Percentiles rank a stretch among this genome's conserved stretches.
Evolutionary conservation across 768 basidiomycete species (phyloP).

Genomic region (Flagelloscypha sp.): DNA sequence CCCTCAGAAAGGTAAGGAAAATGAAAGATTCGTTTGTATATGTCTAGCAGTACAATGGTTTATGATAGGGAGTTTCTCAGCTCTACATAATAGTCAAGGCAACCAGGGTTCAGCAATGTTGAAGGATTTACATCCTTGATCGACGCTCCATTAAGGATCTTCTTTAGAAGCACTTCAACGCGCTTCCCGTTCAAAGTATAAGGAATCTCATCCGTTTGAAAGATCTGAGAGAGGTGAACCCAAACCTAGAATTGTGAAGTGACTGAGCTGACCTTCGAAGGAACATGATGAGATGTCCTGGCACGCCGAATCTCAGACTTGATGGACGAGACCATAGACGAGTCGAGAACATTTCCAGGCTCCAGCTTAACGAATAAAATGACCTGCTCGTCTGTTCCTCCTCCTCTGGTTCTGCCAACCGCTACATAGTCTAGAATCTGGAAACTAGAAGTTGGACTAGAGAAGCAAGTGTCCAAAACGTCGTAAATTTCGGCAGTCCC

Average conservation of each 20-base stretch:
- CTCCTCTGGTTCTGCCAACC: slow-evolving; percentile 60
- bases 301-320: slow-evolving; percentile 51
- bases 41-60: too few species aligned
- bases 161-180: slow-evolving; percentile 73
- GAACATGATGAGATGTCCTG: slow-evolving; percentile 70
- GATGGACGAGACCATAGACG: slow-evolving; percentile 46
- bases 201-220: slow-evolving; percentile 64
- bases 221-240: slow-evolving; percentile 38
- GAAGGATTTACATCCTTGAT: slow-evolving; percentile 59
- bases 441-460: slow-evolving; percentile 28
- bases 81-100: slow-evolving; percentile 52
- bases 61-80: slow-evolving; percentile 28
- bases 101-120: slow-evolving; percentile 68
- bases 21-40: too few species aligned
- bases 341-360: slow-evolving; percentile 38
- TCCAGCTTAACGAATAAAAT: slow-evolving; percentile 65
- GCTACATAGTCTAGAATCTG: slow-evolving; percentile 55
- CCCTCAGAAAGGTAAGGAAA: too few species aligned
- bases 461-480: slow-evolving; percentile 60
- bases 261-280: slow-evolving; percentile 45
- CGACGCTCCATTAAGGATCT: slow-evolving; percentile 78
- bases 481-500: slow-evolving; percentile 78
- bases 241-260: slow-evolving; percentile 4
- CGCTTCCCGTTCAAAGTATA: slow-evolving; percentile 78
- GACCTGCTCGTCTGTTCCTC: slow-evolving; percentile 66